A percentile compares a stretch with the other conserved stretches of the same genome.
Evolutionary conservation across 202 grass and related monocot genomes (phyloP).

Genomic region (Saccharum hybrid): DNA sequence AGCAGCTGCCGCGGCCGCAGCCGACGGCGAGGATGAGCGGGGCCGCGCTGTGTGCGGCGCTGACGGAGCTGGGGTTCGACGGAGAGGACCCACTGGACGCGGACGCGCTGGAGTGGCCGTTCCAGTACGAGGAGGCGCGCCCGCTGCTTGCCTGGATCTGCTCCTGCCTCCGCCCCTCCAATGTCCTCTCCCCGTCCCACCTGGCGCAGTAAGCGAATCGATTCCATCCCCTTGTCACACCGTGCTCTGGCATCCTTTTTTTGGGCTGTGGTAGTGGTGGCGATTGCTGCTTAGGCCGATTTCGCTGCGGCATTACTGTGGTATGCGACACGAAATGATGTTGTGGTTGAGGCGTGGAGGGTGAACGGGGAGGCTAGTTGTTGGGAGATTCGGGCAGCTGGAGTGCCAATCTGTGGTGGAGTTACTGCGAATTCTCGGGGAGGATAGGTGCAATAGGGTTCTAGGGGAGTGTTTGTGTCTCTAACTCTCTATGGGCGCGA

Average conservation of each 20-base stretch:
- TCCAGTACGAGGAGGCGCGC: conserved; percentile 97
- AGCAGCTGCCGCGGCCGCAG: neutral
- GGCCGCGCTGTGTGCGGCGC: conserved; percentile 67
- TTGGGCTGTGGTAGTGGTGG: neutral
- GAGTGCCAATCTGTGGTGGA: neutral
- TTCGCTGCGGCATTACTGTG: neutral
- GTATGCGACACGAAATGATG: neutral
- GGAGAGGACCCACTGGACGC: conserved; percentile 86
- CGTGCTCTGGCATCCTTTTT: neutral
- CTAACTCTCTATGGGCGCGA: neutral
- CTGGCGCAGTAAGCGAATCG: conserved; percentile 67
- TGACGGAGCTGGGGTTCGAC: conserved; percentile 89
- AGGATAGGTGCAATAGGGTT: neutral
- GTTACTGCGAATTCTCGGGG: neutral
- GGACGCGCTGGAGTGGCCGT: conserved; percentile 98
- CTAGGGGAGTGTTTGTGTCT: neutral
- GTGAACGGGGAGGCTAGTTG: neutral
- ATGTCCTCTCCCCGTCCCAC: conserved; percentile 82
- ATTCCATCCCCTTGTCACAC: neutral
- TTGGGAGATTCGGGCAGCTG: conserved; percentile 18
- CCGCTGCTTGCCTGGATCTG: conserved; percentile 99
- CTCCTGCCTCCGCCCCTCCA: conserved; percentile 95
- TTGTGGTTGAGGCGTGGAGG: neutral
- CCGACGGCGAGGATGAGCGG: conserved; percentile 70
- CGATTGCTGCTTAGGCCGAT: conserved; percentile 1